Evolutionary conservation across 192 early-diverging fungal species (phyloP).

Genomic region (Linderina pennispora): DNA sequence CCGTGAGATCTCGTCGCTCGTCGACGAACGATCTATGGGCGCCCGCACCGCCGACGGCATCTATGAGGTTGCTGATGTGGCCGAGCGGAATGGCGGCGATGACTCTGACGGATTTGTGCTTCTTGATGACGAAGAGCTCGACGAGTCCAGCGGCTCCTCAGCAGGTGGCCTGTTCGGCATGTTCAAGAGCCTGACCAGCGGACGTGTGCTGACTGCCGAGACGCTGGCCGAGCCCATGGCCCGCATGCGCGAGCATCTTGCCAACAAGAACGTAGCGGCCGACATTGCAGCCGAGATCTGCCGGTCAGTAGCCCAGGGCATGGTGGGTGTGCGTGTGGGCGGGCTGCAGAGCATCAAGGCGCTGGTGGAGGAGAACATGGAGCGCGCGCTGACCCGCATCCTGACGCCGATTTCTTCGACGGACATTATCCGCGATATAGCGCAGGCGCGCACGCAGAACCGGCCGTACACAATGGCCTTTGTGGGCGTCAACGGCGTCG

Average conservation of each 20-base stretch:
- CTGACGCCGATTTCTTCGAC: constrained; percentile 85
- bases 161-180: constrained; percentile 57
- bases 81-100: constrained; percentile 44
- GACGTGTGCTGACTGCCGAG: constrained; percentile 63
- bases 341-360: constrained; percentile 69
- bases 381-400: constrained; percentile 75
- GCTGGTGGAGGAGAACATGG: constrained; percentile 76
- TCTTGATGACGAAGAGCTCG: constrained; percentile 51
- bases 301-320: constrained; percentile 61
- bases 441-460: constrained; percentile 54
- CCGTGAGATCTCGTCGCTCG: constrained; percentile 17
- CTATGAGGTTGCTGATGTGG: constrained; percentile 75
- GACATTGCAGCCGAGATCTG: constrained; percentile 83
- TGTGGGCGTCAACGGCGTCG: constrained; percentile 95
- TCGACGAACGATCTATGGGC: constrained; percentile 60
- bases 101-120: constrained; percentile 46
- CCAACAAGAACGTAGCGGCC: constrained; percentile 89
- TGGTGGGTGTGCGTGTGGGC: constrained; percentile 71
- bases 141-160: constrained; percentile 27
- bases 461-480: constrained; percentile 88
- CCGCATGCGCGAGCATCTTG: constrained; percentile 88
- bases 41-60: constrained; percentile 57
- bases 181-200: constrained; percentile 65
- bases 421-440: constrained; percentile 87
- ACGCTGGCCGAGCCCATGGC: constrained; percentile 73